phyloP scores from a whole-genome alignment of 148 eudicot genomes.

The Polygonum aviculare region DNA sequence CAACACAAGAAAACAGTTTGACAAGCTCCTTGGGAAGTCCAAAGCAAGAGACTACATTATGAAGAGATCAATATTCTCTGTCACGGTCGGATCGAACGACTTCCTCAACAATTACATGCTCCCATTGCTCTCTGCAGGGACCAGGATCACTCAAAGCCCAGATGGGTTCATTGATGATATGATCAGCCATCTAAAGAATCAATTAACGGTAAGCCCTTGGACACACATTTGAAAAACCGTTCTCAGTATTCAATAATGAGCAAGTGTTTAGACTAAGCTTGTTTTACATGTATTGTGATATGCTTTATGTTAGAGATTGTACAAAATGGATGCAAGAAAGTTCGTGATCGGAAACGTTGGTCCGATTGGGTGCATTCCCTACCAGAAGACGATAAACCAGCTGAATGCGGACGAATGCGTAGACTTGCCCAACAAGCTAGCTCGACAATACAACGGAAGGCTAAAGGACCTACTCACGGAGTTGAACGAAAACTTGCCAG shows the following conservation, averaged over 20 bases:
- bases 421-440: conserved; percentile 70
- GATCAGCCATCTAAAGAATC: conserved; percentile 50
- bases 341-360: conserved; percentile 82
- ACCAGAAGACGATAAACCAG: conserved; percentile 80
- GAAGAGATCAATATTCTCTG: conserved; percentile 70
- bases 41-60: conserved; percentile 51
- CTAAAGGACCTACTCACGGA: conserved; percentile 58
- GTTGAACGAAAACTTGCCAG: conserved; percentile 46
- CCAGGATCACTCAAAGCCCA: conserved; percentile 66
- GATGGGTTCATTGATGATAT: conserved; percentile 68
- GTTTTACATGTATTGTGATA: background rate
- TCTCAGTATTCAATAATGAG: too few species aligned
- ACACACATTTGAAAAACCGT: too few species aligned
- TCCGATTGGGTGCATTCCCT: conserved; percentile 94
- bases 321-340: conserved; percentile 76
- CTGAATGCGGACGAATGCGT: conserved; percentile 61
- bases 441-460: conserved; percentile 63
- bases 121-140: conserved; percentile 68
- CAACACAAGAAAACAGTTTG: conserved; percentile 70
- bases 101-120: conserved; percentile 89
- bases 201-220: conserved; percentile 47
- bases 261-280: background rate
- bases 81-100: conserved; percentile 86
- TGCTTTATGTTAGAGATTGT: conserved; percentile 50
- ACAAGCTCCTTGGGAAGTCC: conserved; percentile 59